Evolutionary conservation across 1,284 basidiomycete genomes (phyloP).

Genomic region (Irpex sp.): DNA sequence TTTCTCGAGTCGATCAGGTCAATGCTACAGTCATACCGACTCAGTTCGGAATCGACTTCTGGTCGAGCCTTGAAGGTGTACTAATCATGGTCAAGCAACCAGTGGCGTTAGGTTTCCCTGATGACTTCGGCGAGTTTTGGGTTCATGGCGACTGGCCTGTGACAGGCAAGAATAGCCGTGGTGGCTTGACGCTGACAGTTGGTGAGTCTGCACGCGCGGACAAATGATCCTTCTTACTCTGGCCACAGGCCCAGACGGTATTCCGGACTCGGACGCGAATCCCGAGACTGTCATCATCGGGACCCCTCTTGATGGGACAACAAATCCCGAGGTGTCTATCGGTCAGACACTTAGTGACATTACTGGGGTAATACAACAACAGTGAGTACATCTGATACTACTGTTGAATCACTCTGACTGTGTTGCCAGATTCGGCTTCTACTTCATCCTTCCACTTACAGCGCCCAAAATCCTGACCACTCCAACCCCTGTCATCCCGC

Average conservation of each 20-base stretch:
- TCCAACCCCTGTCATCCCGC: conserved; percentile 33
- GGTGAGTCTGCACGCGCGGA: conserved; percentile 30
- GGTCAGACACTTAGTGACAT: conserved; percentile 49
- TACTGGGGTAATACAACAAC: conserved; percentile 50
- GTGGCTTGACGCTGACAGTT: conserved; percentile 51
- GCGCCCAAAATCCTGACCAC: conserved; percentile 44
- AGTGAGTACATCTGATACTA: conserved; percentile 22
- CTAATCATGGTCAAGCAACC: conserved; percentile 51
- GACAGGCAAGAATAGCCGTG: conserved; percentile 49
- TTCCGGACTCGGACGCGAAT: conserved; percentile 57
- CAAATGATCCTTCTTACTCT: not conserved
- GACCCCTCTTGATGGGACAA: conserved; percentile 49
- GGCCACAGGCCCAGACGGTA: conserved; percentile 39
- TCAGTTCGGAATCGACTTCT: conserved; percentile 56
- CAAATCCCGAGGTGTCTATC: conserved; percentile 46
- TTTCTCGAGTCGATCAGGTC: conserved; percentile 37
- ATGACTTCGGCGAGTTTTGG: conserved; percentile 57
- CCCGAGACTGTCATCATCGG: conserved; percentile 55
- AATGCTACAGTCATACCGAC: conserved; percentile 46
- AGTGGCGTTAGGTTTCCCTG: conserved; percentile 44
- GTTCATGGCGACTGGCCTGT: conserved; percentile 53
- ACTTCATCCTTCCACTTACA: conserved; percentile 51
- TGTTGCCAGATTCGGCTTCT: conserved; percentile 41
- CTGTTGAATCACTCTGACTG: not conserved
- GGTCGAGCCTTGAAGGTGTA: conserved; percentile 57